A percentile compares a stretch with the other conserved stretches of the same genome.
phyloP scores from a whole-genome alignment of 2,329 filamentous ascomycete species.

The Colletotrichum tropicale region DNA sequence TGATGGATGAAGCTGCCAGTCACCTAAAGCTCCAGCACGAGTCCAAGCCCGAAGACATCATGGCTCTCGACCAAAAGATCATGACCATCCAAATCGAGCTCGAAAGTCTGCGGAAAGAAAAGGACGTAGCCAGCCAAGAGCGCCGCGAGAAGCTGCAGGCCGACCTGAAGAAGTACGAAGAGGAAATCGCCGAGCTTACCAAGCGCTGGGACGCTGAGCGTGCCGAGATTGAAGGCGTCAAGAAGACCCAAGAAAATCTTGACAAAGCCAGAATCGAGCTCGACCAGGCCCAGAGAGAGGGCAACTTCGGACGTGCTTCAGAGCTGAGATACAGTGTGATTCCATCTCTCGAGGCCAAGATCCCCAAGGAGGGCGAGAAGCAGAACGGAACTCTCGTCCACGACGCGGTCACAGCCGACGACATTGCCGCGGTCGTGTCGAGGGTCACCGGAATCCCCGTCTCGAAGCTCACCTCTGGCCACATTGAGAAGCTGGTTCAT shows the following conservation, averaged over 20 bases:
- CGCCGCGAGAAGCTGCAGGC: slow-evolving; percentile 84
- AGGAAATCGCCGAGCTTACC: slow-evolving; percentile 75
- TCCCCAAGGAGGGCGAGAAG: slow-evolving; percentile 74
- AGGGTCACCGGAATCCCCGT: slow-evolving; percentile 92
- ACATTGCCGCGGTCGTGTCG: slow-evolving; percentile 92
- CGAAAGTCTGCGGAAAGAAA: slow-evolving; percentile 93
- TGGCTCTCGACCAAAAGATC: slow-evolving; percentile 89
- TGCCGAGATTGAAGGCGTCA: slow-evolving; percentile 83
- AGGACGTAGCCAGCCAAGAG: slow-evolving; percentile 86
- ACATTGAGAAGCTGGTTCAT: slow-evolving; percentile 91
- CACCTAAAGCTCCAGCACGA: slow-evolving; percentile 92
- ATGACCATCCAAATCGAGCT: slow-evolving; percentile 98
- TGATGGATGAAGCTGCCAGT: slow-evolving; percentile 95
- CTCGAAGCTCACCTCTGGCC: slow-evolving; percentile 88
- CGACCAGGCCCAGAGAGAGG: slow-evolving; percentile 84
- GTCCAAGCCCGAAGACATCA: slow-evolving; percentile 94
- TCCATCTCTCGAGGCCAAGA: slow-evolving; percentile 76
- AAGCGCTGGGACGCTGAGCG: slow-evolving; percentile 91
- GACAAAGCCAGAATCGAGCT: slow-evolving; percentile 86
- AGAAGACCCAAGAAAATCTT: slow-evolving; percentile 85
- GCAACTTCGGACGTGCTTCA: slow-evolving; percentile 88
- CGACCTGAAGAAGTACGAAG: slow-evolving; percentile 76
- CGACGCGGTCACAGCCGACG: slow-evolving; percentile 92
- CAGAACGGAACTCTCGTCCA: slow-evolving; percentile 72
- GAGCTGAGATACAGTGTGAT: slow-evolving; percentile 90